A percentile compares a stretch with the other conserved stretches of the same genome.
phyloP scores from a whole-genome alignment of 2,329 filamentous ascomycete genomes.

The Penicillium verrucosum region DNA sequence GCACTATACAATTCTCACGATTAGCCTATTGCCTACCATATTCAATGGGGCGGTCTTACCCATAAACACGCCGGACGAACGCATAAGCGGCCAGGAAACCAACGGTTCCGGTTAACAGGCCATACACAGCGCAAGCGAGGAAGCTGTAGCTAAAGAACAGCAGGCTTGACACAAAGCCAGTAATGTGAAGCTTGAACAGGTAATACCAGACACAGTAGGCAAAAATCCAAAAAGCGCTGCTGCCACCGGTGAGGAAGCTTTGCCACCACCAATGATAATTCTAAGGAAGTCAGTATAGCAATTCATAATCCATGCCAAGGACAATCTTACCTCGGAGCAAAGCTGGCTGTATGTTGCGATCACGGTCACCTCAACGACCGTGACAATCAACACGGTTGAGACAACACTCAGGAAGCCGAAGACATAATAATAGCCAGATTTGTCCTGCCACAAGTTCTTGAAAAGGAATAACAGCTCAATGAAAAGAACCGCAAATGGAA shows the following conservation, averaged over 20 bases:
- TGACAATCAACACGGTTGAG: conserved; percentile 67
- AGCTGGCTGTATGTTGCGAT: conserved; percentile 80
- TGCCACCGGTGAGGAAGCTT: conserved; percentile 74
- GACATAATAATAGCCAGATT: conserved; percentile 87
- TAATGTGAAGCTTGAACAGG: conserved; percentile 73
- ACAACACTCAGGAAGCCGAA: conserved; percentile 82
- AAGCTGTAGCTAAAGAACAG: conserved; percentile 85
- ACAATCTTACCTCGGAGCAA: conserved; percentile 63
- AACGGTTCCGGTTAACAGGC: conserved; percentile 75
- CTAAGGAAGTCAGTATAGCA: conserved; percentile 30
- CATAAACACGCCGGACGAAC: conserved; percentile 80
- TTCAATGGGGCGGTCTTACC: conserved; percentile 50
- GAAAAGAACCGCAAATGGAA: conserved; percentile 84
- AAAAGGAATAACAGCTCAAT: conserved; percentile 85
- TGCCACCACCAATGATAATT: conserved; percentile 95
- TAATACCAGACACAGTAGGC: conserved; percentile 83
- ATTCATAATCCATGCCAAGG: neutral
- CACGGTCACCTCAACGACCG: conserved; percentile 77
- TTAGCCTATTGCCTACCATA: neutral
- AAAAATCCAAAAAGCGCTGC: conserved; percentile 77
- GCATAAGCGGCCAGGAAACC: conserved; percentile 81
- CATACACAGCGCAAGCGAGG: conserved; percentile 77
- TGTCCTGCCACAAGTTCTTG: conserved; percentile 84
- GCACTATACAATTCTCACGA: conserved; percentile 21
- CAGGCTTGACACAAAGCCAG: conserved; percentile 72